Percentiles rank a stretch among this genome's conserved stretches.
phyloP scores from a whole-genome alignment of 192 early-diverging fungal genomes.

The Linnemannia exigua region DNA sequence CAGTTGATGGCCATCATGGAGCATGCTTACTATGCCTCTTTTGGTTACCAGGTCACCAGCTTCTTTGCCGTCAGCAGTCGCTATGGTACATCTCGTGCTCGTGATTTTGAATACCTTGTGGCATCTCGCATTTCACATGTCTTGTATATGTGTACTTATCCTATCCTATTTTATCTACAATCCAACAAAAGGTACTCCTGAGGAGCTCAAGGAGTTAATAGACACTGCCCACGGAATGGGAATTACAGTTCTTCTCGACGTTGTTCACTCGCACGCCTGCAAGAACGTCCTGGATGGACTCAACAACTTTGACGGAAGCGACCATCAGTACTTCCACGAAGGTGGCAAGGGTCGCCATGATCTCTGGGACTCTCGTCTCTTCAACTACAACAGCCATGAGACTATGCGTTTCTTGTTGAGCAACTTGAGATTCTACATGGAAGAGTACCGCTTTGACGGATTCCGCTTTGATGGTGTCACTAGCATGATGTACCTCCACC shows the following conservation, averaged over 20 bases:
- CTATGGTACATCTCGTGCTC: constrained; percentile 68
- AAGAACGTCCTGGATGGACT: constrained; percentile 96
- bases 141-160: not conserved
- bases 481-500: constrained; percentile 95
- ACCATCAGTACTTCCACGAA: constrained; percentile 97
- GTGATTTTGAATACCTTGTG: not conserved
- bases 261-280: constrained; percentile 97
- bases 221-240: constrained; percentile 94
- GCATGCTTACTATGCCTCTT: constrained; percentile 98
- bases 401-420: constrained; percentile 94
- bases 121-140: not conserved
- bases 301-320: constrained; percentile 96
- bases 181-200: constrained; percentile 73
- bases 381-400: constrained; percentile 96
- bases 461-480: constrained; percentile 99
- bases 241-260: constrained; percentile 89
- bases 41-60: constrained; percentile 98
- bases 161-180: not conserved
- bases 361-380: constrained; percentile 94
- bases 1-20: constrained; percentile 98
- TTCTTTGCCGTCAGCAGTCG: constrained; percentile 96
- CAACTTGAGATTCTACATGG: constrained; percentile 95
- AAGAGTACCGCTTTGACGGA: constrained; percentile 92
- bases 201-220: constrained; percentile 92
- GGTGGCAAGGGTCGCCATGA: constrained; percentile 89